phyloP scores from a whole-genome alignment of 2,329 filamentous ascomycete genomes.

The Dactylella cylindrospora region DNA sequence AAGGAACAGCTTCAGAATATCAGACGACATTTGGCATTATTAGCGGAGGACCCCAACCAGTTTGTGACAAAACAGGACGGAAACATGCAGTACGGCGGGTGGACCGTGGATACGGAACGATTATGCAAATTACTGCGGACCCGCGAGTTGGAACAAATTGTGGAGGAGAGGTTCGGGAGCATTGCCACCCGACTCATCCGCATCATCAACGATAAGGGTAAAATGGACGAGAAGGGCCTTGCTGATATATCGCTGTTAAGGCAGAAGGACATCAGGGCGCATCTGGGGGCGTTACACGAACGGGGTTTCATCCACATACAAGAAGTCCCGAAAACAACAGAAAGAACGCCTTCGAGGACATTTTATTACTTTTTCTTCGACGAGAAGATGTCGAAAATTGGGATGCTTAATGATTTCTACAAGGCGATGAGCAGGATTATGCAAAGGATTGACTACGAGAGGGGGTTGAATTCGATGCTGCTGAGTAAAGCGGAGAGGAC shows the following conservation, averaged over 20 bases:
- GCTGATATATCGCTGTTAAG: slow-evolving; percentile 79
- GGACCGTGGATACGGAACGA: slow-evolving; percentile 77
- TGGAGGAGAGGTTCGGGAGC: slow-evolving; percentile 74
- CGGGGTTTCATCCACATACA: slow-evolving; percentile 86
- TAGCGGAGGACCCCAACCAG: slow-evolving; percentile 67
- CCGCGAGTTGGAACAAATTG: slow-evolving; percentile 76
- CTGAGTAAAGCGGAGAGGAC: slow-evolving; percentile 79
- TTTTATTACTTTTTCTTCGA: slow-evolving; percentile 59
- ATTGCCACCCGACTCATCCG: slow-evolving; percentile 79
- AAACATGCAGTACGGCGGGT: slow-evolving; percentile 66
- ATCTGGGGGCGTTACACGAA: slow-evolving; percentile 82
- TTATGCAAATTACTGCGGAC: slow-evolving; percentile 71
- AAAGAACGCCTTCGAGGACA: slow-evolving; percentile 76
- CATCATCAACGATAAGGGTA: slow-evolving; percentile 82
- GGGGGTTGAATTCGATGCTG: slow-evolving; percentile 69
- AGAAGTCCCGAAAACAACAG: slow-evolving; percentile 86
- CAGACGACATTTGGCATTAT: slow-evolving; percentile 47
- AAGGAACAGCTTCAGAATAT: slow-evolving; percentile 39
- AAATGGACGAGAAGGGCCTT: slow-evolving; percentile 87
- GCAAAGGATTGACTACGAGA: slow-evolving; percentile 76
- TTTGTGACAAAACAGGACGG: slow-evolving; percentile 69
- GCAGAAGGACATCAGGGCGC: slow-evolving; percentile 78
- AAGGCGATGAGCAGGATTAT: slow-evolving; percentile 84
- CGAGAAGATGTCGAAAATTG: slow-evolving; percentile 36
- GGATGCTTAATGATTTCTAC: slow-evolving; percentile 76